Base-by-base conservation (phyloP, 306 rosid species). In the Medicago lupulina region DNA sequence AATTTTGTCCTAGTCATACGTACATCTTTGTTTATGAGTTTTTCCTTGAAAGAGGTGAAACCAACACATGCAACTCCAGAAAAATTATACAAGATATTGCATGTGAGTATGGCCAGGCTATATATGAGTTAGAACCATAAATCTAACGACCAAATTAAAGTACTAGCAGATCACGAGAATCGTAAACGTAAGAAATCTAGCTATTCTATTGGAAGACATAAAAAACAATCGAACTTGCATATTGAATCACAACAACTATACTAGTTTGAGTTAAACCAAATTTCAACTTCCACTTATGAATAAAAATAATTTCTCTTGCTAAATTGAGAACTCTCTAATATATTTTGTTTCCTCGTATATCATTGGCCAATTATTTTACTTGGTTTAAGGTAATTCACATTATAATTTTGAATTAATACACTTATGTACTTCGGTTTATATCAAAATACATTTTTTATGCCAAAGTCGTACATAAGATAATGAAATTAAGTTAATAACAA, bases 111-210 rank as follows among this genome's bases (percentile, higher is more conserved):
- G 67, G 50, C 41, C 19, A 55, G 40, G 39, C 41, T 55, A 55
- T 55, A 19, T 65, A 25, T 58, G 59, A 55, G 64, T 76, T 76
- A 65, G 67, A 80, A 60, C 15, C 11, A 50, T 64, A 76, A 66
- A 58, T 49, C 23, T 60, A n/a, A 72, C 36, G 39, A 62, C 41
- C 50, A 80, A 41, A 55, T 28, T 19, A 39, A 41, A 55, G 61
- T 19, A 39, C 71, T 19, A 74, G 21, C 68, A 76, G 71, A 40
- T 73, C 73, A 57, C 60, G 16, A 57, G 60, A 82, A 79, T 78
- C 69, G 34, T 67, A 78, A 34, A 60, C 38, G 11, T 77, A 44
- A 44, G 39, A 75, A 55, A 69, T 25, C 36, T 47, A 69, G 9
- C 7, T 65, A 59, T 59, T 6, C 53, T 12, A 44, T 46, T 21